phyloP scores from a whole-genome alignment of 768 basidiomycete species.

The Kwoniella bestiolae region DNA sequence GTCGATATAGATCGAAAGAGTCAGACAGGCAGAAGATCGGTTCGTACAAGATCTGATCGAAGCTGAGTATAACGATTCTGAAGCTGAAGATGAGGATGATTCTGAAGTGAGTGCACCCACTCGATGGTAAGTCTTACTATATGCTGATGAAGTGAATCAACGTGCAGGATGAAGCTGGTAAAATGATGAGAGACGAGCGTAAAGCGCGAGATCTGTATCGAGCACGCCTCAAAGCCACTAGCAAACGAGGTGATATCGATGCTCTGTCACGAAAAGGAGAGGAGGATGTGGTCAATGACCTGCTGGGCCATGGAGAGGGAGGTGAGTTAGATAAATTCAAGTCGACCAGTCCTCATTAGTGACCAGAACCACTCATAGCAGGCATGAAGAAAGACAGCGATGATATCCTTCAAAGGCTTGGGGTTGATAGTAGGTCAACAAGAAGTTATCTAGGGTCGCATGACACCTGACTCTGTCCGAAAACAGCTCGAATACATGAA shows the following conservation, averaged over 20 bases:
- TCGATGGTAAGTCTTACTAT: no score
- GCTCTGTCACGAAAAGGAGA: slow-evolving; percentile 17
- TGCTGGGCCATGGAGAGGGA: slow-evolving; percentile 19
- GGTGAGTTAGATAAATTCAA: neutral
- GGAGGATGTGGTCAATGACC: slow-evolving; percentile 28
- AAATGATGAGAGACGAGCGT: slow-evolving; percentile 36
- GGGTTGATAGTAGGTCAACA: no score
- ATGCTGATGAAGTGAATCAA: no score
- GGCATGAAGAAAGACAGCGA: slow-evolving; percentile 8
- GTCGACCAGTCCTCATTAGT: neutral
- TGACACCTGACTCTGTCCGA: neutral
- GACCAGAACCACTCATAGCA: slow-evolving; percentile 2
- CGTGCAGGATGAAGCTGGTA: slow-evolving; percentile 31
- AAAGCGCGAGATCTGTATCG: slow-evolving; percentile 16
- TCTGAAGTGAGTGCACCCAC: slow-evolving; percentile 29
- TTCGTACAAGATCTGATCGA: slow-evolving; percentile 49
- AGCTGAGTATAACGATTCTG: slow-evolving; percentile 35
- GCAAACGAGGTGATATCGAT: slow-evolving; percentile 18
- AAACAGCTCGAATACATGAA: slow-evolving; percentile 41
- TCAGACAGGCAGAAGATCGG: slow-evolving; percentile 41
- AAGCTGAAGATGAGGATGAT: slow-evolving; percentile 33
- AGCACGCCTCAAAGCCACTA: slow-evolving; percentile 7
- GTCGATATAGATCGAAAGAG: slow-evolving; percentile 35
- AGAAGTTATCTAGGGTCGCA: slow-evolving; percentile 5
- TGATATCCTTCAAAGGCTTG: slow-evolving; percentile 24